Conservation (phyloP, 139 green algal species). For the Picocystis salinarum region DNA sequence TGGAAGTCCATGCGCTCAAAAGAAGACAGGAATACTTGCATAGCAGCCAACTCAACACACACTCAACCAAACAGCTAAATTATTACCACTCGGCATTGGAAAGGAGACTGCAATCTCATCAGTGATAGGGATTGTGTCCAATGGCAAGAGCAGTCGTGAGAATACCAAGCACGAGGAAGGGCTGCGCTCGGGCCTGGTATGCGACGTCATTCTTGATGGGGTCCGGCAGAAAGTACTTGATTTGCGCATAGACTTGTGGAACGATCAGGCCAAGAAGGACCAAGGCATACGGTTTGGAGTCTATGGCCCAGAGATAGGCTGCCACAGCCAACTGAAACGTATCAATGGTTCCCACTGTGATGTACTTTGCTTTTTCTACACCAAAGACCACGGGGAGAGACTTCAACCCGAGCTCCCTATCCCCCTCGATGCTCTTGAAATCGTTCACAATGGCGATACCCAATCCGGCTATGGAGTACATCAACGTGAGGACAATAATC, state of each 20-base stretch:
- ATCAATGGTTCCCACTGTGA: constrained; percentile 86
- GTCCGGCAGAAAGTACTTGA: constrained; percentile 92
- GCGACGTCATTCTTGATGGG: constrained; percentile 95
- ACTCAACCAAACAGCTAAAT: background rate
- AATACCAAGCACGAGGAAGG: constrained; percentile 95
- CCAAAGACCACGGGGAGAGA: constrained; percentile 92
- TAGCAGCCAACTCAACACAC: too few species aligned
- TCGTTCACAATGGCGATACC: constrained; percentile 99
- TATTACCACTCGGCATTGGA: background rate
- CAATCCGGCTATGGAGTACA: constrained; percentile 91
- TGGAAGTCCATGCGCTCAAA: too few species aligned
- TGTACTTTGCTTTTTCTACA: constrained; percentile 93
- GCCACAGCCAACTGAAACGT: constrained; percentile 68
- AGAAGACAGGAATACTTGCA: too few species aligned
- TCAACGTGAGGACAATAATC: constrained; percentile 83
- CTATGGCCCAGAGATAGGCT: constrained; percentile 65
- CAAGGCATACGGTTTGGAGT: constrained; percentile 61
- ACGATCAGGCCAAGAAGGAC: constrained; percentile 79
- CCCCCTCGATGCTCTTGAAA: constrained; percentile 96
- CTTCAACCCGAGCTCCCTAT: constrained; percentile 46
- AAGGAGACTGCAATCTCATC: background rate
- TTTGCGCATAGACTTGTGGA: constrained; percentile 80
- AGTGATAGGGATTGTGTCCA: constrained; percentile 24
- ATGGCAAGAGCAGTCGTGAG: constrained; percentile 83
- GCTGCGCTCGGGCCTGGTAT: constrained; percentile 65